Percentiles rank a stretch among this genome's conserved stretches.
These are phyloP conservation scores for Penicillium sclerotiorum DNA, from an alignment of 2,329 filamentous ascomycete species.

Conservation along the genomic window DNA sequence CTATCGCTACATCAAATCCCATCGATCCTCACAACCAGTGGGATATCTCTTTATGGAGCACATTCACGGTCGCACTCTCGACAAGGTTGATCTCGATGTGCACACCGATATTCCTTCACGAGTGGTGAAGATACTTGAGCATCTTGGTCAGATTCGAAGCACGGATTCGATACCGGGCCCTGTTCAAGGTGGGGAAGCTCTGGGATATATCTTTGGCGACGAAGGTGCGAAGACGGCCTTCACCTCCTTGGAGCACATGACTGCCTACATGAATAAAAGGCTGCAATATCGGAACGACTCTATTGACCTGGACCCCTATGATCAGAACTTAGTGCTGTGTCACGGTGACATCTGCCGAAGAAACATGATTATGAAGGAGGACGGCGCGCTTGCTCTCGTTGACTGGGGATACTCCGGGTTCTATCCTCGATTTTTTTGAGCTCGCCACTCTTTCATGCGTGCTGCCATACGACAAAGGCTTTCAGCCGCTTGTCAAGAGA, in stretches of 20 bases:
- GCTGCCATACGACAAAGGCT: slow-evolving; percentile 1
- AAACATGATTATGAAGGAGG: slow-evolving; percentile 7
- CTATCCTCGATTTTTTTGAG: slow-evolving; percentile 10
- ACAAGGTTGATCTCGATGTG: neutral
- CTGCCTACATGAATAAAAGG: slow-evolving; percentile 19
- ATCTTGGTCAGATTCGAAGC: slow-evolving; percentile 9
- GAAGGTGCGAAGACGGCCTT: slow-evolving; percentile 12
- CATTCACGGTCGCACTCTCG: slow-evolving; percentile 14
- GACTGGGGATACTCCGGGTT: slow-evolving; percentile 5
- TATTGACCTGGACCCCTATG: slow-evolving; percentile 13
- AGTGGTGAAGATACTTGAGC: slow-evolving; percentile 12
- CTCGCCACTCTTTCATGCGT: slow-evolving; percentile 6
- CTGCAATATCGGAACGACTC: slow-evolving; percentile 16
- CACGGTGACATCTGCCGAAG: slow-evolving; percentile 7
- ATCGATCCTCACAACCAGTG: neutral
- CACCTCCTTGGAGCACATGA: slow-evolving; percentile 17
- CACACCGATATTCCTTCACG: slow-evolving; percentile 13
- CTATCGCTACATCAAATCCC: slow-evolving; percentile 16
- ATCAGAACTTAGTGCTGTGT: slow-evolving; percentile 4
- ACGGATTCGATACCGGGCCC: slow-evolving; percentile 12
- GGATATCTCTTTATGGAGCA: slow-evolving; percentile 23
- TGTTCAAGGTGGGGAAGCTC: slow-evolving; percentile 11
- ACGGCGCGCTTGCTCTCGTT: slow-evolving; percentile 5
- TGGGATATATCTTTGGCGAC: slow-evolving; percentile 20
- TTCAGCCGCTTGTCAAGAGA: slow-evolving; percentile 2